phyloP scores from a whole-genome alignment of 768 basidiomycete genomes.

The Lactarius sp. region DNA sequence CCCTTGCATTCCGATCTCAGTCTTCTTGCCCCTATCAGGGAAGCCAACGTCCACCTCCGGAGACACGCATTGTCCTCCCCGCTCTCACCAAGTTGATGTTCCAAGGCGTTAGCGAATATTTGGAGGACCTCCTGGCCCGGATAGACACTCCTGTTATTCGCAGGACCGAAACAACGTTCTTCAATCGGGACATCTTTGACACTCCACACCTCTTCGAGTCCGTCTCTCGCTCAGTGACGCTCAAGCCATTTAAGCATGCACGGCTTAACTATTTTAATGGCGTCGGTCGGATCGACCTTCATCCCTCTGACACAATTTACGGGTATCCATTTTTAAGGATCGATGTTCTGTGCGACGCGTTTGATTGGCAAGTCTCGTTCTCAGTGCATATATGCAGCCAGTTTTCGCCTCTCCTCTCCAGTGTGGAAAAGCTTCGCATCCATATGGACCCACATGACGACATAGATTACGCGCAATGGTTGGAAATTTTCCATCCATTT shows the following conservation, averaged over 20 bases:
- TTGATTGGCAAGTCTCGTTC: no score
- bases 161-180: neutral
- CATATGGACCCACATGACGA: neutral
- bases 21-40: neutral
- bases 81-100: neutral
- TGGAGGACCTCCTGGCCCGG: no score
- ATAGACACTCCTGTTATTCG: neutral
- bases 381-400: neutral
- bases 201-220: neutral
- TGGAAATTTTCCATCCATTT: slow-evolving; percentile 1
- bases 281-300: no score
- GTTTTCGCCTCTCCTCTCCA: neutral
- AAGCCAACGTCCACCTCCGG: no score
- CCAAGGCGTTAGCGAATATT: no score
- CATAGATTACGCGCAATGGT: neutral
- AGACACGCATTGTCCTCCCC: neutral
- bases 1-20: neutral
- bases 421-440: neutral
- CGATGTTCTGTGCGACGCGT: no score
- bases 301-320: no score
- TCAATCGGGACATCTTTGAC: neutral
- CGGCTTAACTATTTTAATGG: neutral
- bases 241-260: neutral
- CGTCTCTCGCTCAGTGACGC: neutral
- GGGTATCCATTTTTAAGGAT: no score